phyloP scores from a whole-genome alignment of 352 stramenopile genomes.

The Blastocystis sp. region DNA sequence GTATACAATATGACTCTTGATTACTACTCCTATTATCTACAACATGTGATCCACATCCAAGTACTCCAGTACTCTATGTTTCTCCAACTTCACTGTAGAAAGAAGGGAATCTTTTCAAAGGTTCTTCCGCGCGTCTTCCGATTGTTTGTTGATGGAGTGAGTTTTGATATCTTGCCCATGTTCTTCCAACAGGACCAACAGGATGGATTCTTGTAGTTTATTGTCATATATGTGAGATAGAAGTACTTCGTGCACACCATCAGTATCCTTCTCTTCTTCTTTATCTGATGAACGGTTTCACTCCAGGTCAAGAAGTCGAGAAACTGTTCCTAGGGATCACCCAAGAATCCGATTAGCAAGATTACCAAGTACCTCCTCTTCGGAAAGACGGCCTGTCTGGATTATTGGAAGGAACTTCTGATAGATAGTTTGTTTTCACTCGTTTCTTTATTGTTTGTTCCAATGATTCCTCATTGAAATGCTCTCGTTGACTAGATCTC shows the following conservation, averaged over 20 bases:
- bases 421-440: background rate
- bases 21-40: conserved; percentile 49
- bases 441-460: background rate
- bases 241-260: background rate
- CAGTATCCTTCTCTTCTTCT: background rate
- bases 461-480: background rate
- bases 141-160: conserved; percentile 47
- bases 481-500: background rate
- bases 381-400: background rate
- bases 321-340: background rate
- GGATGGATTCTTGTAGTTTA: no score
- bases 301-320: background rate
- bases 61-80: conserved; percentile 13
- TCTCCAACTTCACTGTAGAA: background rate
- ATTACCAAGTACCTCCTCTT: background rate
- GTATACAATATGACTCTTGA: conserved; percentile 33
- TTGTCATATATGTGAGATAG: background rate
- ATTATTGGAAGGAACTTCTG: background rate
- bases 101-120: conserved; percentile 38
- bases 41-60: conserved; percentile 58
- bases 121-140: conserved; percentile 14
- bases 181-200: conserved; percentile 32
- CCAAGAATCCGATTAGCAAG: background rate
- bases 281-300: background rate
- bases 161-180: conserved; percentile 20